Evolutionary conservation across 2,329 filamentous ascomycete species (phyloP), one percentile per base, ranked within the genome.

Genomic region (Thelonectria rubi): DNA sequence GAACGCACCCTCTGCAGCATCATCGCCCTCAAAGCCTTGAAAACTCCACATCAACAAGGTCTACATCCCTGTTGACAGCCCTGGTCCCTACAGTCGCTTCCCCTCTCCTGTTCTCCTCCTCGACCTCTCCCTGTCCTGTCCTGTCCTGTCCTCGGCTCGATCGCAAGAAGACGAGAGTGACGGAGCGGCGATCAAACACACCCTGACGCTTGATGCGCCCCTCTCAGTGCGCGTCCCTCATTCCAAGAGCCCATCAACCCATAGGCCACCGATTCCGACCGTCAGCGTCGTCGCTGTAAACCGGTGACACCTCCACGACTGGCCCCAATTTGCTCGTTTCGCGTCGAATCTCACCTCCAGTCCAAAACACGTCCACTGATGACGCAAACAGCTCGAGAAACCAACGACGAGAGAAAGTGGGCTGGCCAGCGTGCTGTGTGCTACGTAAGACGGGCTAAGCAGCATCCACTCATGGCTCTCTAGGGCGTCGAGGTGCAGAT

Each of bases 401-500:
- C 47, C 48, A 40, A 55, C n/a, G 40, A 51, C 32, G 40, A 30
- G 37, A 34, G 34, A 45, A 40, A 56, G 58, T 52, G 58, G 47
- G 26, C 52, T 51, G 37, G 46, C 17, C 52, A 56, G 47, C 34
- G 58, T 61, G 47, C 43, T 46, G 26, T 32, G 58, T 61, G 52
- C 53, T 43, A 53, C 53, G 53, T 57, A 56, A 53, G 48, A 53
- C 47, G 47, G 54, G 39, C 21, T 47, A 39, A 48, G 30, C 39
- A 18, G 53, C 52, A 48, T 61, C 58, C 58, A 53, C 53, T 51
- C 32, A 12, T 15, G 39, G 12, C 53, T 57, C 53, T 52, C 53
- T 32, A 56, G 48, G 53, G 18, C 17, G 52, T 61, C 53, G 48
- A 61, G 58, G 40, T 53, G 53, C 53, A 61, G 53, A 42, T 61